These are phyloP conservation scores for Cafeteria roenbergensis DNA, from an alignment of 108 stramenopile species.

Conservation along the genomic window DNA sequence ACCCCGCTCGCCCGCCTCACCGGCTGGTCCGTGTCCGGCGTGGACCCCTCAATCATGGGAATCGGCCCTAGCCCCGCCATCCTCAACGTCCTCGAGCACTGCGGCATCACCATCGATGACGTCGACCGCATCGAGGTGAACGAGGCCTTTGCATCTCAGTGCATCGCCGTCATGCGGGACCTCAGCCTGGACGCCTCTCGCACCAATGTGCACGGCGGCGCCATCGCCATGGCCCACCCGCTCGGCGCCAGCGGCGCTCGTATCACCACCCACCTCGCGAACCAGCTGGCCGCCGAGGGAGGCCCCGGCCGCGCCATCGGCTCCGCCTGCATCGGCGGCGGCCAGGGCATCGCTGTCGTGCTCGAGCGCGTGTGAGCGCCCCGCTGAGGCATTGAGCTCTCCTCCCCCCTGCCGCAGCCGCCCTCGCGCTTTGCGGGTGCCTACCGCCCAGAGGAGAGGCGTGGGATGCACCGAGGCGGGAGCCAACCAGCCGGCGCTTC, in stretches of 20 bases:
- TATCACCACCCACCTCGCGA: constrained; percentile 73
- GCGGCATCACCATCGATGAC: constrained; percentile 66
- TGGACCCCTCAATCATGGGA: constrained; percentile 56
- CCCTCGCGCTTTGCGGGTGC: too few relatives aligned
- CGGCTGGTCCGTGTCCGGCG: constrained; percentile 14
- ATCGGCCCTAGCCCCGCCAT: constrained; percentile 88
- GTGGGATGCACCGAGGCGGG: too few relatives aligned
- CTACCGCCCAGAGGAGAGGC: too few relatives aligned
- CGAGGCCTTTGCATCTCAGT: constrained; percentile 95
- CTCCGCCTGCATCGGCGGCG: constrained; percentile 95
- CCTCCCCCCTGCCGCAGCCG: too few relatives aligned
- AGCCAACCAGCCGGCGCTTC: too few relatives aligned
- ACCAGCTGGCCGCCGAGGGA: constrained; percentile 56
- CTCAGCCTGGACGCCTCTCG: constrained; percentile 59
- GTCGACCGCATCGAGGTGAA: constrained; percentile 94
- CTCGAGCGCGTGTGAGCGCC: constrained; percentile 45
- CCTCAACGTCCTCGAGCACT: constrained; percentile 56
- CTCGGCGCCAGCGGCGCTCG: constrained; percentile 74
- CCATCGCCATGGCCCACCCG: constrained; percentile 81
- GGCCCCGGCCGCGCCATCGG: constrained; percentile 63
- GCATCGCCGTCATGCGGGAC: constrained; percentile 83
- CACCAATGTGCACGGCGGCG: constrained; percentile 79
- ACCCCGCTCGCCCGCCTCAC: constrained; percentile 53
- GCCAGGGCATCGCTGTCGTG: constrained; percentile 93
- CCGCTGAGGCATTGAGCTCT: too few relatives aligned